phyloP scores from a whole-genome alignment of 2,329 filamentous ascomycete genomes.

The Fonsecaea nubica region DNA sequence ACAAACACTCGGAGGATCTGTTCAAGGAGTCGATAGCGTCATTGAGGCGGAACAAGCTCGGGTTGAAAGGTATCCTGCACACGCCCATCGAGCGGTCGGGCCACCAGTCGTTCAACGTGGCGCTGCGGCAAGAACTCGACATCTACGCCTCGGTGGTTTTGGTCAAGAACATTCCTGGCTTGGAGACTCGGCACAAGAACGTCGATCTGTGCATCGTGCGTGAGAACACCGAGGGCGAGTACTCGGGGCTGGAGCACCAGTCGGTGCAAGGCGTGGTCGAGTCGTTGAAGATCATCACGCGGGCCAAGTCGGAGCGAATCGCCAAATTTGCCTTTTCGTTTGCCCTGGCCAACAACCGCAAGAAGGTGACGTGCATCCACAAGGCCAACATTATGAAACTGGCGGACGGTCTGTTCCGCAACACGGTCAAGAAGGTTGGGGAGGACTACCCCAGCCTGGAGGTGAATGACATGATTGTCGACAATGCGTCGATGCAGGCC shows the following conservation, averaged over 20 bases:
- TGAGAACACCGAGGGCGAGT: conserved; percentile 99
- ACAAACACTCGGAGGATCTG: conserved; percentile 88
- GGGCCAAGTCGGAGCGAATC: conserved; percentile 98
- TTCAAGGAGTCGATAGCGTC: conserved; percentile 96
- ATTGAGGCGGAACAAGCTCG: conserved; percentile 97
- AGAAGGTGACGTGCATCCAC: conserved; percentile 99
- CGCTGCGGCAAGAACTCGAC: conserved; percentile 97
- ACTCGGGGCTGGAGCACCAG: conserved; percentile 98
- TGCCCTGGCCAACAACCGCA: conserved; percentile 96
- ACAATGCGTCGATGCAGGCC: conserved; percentile 99
- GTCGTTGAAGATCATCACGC: conserved; percentile 99
- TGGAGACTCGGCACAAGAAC: conserved; percentile 94
- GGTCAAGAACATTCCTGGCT: conserved; percentile 99
- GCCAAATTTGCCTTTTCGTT: conserved; percentile 99
- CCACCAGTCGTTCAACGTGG: conserved; percentile 99
- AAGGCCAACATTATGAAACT: conserved; percentile 99
- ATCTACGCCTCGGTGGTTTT: conserved; percentile 98
- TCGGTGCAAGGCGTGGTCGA: conserved; percentile 95
- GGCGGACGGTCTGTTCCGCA: conserved; percentile 97
- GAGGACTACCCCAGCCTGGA: conserved; percentile 96
- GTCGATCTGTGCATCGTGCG: conserved; percentile 99
- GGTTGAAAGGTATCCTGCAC: conserved; percentile 97
- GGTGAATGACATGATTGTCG: conserved; percentile 99
- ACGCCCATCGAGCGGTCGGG: conserved; percentile 95
- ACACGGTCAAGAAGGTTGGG: conserved; percentile 90